Evolutionary conservation across 352 stramenopile genomes (phyloP).

Genomic region (Globisporangium ultimum): DNA sequence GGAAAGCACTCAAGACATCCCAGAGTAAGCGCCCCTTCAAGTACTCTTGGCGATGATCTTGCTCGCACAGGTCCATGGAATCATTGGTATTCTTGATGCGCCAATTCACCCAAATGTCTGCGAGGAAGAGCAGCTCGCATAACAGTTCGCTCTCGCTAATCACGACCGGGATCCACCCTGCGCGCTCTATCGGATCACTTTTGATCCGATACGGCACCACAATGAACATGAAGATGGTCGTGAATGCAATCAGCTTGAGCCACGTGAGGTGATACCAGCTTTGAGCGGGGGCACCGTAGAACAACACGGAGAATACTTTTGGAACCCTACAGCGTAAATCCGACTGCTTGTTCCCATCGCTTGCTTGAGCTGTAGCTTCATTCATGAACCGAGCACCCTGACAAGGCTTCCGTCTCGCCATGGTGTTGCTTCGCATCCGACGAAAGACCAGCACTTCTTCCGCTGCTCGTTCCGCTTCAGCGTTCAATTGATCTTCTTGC

Average conservation of each 20-base stretch:
- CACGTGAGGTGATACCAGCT: conserved; percentile 31
- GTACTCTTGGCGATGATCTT: conserved; percentile 35
- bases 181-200: conserved; percentile 25
- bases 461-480: conserved; percentile 29
- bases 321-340: neutral
- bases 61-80: conserved; percentile 54
- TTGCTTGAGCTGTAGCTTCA: conserved; percentile 7
- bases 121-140: conserved; percentile 48
- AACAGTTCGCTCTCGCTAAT: conserved; percentile 33
- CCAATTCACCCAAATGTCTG: conserved; percentile 64
- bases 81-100: conserved; percentile 39
- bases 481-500: conserved; percentile 30
- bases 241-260: conserved; percentile 28
- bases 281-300: conserved; percentile 28
- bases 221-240: conserved; percentile 35
- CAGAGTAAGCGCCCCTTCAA: conserved; percentile 29
- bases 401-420: conserved; percentile 14
- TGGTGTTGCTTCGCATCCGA: conserved; percentile 26
- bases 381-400: conserved; percentile 10
- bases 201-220: conserved; percentile 44
- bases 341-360: neutral
- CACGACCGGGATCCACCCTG: conserved; percentile 20
- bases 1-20: conserved; percentile 42
- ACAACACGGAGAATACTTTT: conserved; percentile 26
- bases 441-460: conserved; percentile 32